These are phyloP conservation scores for Fusarium sp. DNA, from an alignment of 2,329 filamentous ascomycete genomes.

Conservation along the genomic window DNA sequence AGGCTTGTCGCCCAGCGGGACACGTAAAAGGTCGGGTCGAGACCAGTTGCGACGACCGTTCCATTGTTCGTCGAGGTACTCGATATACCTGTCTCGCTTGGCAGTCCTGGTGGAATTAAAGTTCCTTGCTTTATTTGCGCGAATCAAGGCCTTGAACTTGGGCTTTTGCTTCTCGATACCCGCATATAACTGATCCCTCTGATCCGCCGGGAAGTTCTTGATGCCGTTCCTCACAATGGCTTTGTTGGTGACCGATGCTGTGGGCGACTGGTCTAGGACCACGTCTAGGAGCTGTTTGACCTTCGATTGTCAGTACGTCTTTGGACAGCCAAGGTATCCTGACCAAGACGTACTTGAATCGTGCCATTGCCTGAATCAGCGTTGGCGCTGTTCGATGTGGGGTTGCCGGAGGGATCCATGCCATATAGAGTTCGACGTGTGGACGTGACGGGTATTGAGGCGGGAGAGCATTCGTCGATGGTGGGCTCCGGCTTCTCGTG, in stretches of 20 bases:
- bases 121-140: background rate
- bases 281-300: background rate
- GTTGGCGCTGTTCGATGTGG: background rate
- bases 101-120: background rate
- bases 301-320: background rate
- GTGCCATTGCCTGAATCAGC: background rate
- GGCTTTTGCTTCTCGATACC: background rate
- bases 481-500: rapidly evolving
- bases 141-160: background rate
- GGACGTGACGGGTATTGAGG: rapidly evolving
- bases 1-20: background rate
- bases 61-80: background rate
- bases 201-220: background rate
- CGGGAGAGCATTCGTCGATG: background rate
- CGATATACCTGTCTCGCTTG: background rate
- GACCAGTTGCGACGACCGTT: background rate
- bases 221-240: background rate
- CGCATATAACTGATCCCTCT: background rate
- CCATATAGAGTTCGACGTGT: background rate
- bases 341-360: background rate
- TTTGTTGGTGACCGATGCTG: background rate
- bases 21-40: background rate
- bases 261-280: background rate
- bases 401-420: background rate
- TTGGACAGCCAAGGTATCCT: rapidly evolving